Percentiles rank a stretch among this genome's conserved stretches.
Evolutionary conservation across 345 rosid genomes (phyloP).

Genomic region (Hypericum perforatum): DNA sequence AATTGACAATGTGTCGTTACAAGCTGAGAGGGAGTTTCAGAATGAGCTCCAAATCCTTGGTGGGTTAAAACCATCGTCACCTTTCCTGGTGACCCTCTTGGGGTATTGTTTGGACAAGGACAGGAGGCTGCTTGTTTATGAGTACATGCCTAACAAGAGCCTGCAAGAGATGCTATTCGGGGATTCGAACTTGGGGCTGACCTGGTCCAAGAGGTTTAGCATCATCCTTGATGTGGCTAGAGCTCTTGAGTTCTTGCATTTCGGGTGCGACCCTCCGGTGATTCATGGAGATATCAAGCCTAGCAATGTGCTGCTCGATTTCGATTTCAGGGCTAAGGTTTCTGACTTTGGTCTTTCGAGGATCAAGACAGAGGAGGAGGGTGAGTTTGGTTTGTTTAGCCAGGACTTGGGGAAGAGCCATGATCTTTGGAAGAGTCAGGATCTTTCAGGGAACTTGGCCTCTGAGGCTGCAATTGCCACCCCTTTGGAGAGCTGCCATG

Average conservation of each 20-base stretch:
- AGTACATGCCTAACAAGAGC: conserved; percentile 91
- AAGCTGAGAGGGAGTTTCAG: conserved; percentile 83
- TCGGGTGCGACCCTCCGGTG: conserved; percentile 88
- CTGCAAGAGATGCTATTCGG: conserved; percentile 72
- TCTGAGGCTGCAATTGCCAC: too few species aligned
- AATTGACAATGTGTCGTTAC: conserved; percentile 52
- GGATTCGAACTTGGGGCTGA: conserved; percentile 43
- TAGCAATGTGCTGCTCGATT: conserved; percentile 80
- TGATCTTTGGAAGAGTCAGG: conserved; percentile 57
- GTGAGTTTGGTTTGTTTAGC: conserved; percentile 72
- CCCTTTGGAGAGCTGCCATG: conserved; percentile 14
- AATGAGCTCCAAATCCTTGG: conserved; percentile 97
- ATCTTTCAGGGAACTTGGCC: conserved; percentile 46
- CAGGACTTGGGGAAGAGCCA: conserved; percentile 79
- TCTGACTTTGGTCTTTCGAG: conserved; percentile 94
- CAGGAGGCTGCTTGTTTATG: conserved; percentile 69
- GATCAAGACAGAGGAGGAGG: conserved; percentile 68
- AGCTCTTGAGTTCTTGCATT: conserved; percentile 80
- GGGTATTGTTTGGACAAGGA: conserved; percentile 81
- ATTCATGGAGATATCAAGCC: conserved; percentile 98
- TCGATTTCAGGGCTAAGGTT: conserved; percentile 71
- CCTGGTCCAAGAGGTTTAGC: conserved; percentile 65
- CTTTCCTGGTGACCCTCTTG: conserved; percentile 59
- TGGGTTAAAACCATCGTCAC: conserved; percentile 45
- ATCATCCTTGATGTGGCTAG: conserved; percentile 73